phyloP scores from a whole-genome alignment of 495 filamentous ascomycete species.

The Xylaria telfairii region DNA sequence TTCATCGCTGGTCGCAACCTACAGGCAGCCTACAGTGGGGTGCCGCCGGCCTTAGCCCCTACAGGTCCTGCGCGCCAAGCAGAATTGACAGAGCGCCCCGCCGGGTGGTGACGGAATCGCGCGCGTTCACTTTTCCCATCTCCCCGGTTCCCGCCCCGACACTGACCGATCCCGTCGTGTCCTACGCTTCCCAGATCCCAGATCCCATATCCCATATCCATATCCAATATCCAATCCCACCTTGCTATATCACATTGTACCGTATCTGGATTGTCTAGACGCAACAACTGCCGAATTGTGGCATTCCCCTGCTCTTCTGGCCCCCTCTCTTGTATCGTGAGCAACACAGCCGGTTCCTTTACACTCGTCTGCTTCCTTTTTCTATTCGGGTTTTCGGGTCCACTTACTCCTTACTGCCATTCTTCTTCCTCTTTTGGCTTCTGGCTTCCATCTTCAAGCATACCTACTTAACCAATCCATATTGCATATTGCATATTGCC shows the following conservation, averaged over 20 bases:
- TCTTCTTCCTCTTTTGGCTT: slow-evolving; percentile 11
- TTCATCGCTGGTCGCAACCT: slow-evolving; percentile 27
- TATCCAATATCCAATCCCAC: slow-evolving; percentile 12
- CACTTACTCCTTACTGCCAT: background rate
- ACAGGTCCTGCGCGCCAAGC: slow-evolving; percentile 1
- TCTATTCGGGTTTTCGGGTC: background rate
- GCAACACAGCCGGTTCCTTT: background rate
- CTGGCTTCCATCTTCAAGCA: slow-evolving; percentile 3
- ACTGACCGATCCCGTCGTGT: slow-evolving; percentile 21
- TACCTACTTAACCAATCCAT: slow-evolving; percentile 7
- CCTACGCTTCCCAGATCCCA: background rate
- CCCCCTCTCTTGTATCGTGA: background rate
- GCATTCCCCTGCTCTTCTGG: slow-evolving; percentile 1
- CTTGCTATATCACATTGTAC: background rate
- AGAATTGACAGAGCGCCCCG: slow-evolving; percentile 7
- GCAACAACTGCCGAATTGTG: slow-evolving; percentile 18
- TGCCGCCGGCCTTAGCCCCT: background rate
- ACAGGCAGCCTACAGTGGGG: slow-evolving; percentile 1
- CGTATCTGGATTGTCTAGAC: background rate
- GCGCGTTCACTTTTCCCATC: slow-evolving; percentile 34
- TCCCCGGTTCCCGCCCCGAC: slow-evolving; percentile 24
- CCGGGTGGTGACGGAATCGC: slow-evolving; percentile 39
- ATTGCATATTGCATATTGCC: background rate
- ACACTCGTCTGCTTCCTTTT: slow-evolving; percentile 5
- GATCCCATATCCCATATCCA: background rate